Conservation (phyloP, 2,329 filamentous ascomycete species). For the Colletotrichum cuscutae region DNA sequence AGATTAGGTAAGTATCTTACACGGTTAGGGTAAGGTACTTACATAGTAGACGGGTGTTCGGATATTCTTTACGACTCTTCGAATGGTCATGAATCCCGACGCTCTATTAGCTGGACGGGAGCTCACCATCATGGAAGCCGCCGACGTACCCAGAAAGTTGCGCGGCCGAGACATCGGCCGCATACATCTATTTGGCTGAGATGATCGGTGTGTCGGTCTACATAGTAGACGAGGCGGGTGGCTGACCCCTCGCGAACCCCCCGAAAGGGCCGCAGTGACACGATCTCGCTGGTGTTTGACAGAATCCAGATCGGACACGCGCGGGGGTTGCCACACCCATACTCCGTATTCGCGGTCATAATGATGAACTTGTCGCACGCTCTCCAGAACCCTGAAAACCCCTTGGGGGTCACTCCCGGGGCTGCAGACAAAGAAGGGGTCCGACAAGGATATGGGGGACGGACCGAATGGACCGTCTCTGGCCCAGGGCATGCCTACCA, state of each 20-base stretch:
- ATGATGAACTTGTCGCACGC: background rate
- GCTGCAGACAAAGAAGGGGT: background rate
- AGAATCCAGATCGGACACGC: constrained; percentile 28
- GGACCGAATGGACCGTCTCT: background rate
- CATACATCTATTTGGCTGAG: constrained; percentile 4
- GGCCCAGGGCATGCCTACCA: background rate
- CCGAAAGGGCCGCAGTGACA: background rate
- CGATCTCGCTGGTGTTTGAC: constrained; percentile 29
- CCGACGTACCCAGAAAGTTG: background rate
- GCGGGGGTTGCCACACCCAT: background rate
- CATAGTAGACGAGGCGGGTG: constrained; percentile 13
- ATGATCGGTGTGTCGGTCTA: background rate
- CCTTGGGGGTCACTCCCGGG: background rate
- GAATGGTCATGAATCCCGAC: too few relatives aligned
- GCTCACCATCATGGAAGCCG: too few relatives aligned
- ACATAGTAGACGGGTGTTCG: too few relatives aligned
- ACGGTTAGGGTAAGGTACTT: too few relatives aligned
- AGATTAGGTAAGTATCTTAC: too few relatives aligned
- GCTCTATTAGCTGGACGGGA: too few relatives aligned
- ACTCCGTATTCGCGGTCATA: background rate
- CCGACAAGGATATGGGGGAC: background rate
- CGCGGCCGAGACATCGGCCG: background rate
- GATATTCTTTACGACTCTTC: too few relatives aligned
- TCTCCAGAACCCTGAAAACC: background rate
- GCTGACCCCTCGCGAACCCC: constrained; percentile 9